These are phyloP conservation scores for Vigna hirtella DNA, from an alignment of 306 rosid species.

Conservation along the genomic window DNA sequence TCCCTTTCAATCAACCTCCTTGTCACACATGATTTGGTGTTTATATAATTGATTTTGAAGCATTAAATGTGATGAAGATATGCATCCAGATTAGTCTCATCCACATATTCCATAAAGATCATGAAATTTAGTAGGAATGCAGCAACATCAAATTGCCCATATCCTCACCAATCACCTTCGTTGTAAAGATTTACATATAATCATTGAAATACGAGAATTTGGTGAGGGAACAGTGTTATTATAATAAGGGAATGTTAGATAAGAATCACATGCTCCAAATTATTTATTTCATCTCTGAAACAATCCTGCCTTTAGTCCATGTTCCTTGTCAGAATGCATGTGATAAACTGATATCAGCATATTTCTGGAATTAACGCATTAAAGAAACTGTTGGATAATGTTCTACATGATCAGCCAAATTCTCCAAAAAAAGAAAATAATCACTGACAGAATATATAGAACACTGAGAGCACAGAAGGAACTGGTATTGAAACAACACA, in stretches of 20 bases:
- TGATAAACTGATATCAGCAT: background rate
- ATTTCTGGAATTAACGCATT: background rate
- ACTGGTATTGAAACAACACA: too few species aligned
- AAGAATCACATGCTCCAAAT: conserved; percentile 8
- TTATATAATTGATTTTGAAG: background rate
- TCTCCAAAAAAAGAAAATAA: too few species aligned
- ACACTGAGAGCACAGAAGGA: too few species aligned
- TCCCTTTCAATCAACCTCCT: too few species aligned
- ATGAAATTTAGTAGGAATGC: background rate
- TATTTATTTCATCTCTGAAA: conserved; percentile 20
- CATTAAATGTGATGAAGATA: background rate
- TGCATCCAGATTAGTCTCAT: too few species aligned
- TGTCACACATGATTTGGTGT: too few species aligned
- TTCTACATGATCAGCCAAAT: background rate
- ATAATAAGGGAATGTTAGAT: background rate
- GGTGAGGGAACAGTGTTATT: background rate
- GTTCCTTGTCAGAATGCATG: background rate
- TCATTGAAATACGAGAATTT: background rate
- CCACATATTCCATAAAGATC: too few species aligned
- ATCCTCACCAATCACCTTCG: conserved; percentile 16
- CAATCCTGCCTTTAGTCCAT: background rate
- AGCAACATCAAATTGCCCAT: background rate
- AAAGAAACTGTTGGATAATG: background rate
- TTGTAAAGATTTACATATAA: background rate
- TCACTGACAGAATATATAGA: too few species aligned